Evolutionary conservation across 345 rosid genomes (phyloP).

Genomic region (Eutrema yunnanense): DNA sequence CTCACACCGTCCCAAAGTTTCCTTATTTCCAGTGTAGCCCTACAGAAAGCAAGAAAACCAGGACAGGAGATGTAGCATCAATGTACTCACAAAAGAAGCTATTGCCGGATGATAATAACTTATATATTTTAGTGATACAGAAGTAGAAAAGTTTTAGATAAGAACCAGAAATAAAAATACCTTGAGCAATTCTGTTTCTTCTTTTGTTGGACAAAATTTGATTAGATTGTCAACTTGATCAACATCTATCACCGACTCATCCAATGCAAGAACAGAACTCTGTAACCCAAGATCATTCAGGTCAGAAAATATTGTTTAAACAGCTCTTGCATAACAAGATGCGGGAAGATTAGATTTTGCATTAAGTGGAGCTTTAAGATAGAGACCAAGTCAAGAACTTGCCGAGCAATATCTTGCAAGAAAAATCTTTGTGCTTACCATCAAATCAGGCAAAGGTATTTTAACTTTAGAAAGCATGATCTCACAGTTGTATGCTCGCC

Average conservation of each 20-base stretch:
- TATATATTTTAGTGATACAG: not conserved
- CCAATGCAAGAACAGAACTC: constrained; percentile 73
- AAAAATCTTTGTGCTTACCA: constrained; percentile 40
- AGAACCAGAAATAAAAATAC: constrained; percentile 31
- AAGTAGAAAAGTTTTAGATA: not conserved
- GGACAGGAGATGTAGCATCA: constrained; percentile 13
- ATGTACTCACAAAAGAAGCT: constrained; percentile 1
- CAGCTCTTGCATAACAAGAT: constrained; percentile 14
- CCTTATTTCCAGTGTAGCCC: constrained; percentile 60
- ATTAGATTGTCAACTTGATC: constrained; percentile 84
- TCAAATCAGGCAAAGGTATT: constrained; percentile 66
- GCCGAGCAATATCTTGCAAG: not conserved
- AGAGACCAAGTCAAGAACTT: not conserved
- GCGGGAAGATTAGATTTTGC: not conserved
- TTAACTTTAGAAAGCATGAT: constrained; percentile 84
- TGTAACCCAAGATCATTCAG: constrained; percentile 32
- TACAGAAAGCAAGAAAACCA: constrained; percentile 28
- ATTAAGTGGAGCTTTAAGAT: not conserved
- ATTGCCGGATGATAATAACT: not conserved
- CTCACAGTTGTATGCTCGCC: constrained; percentile 83
- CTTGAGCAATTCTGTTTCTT: constrained; percentile 70
- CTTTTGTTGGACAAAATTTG: constrained; percentile 84
- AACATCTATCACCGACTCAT: constrained; percentile 63
- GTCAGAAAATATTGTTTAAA: constrained; percentile 8
- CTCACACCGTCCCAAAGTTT: constrained; percentile 76